Evolutionary conservation across 1,139 yeast species (phyloP), one percentile per base, ranked within the genome.

Genomic region (Pichia sp.): DNA sequence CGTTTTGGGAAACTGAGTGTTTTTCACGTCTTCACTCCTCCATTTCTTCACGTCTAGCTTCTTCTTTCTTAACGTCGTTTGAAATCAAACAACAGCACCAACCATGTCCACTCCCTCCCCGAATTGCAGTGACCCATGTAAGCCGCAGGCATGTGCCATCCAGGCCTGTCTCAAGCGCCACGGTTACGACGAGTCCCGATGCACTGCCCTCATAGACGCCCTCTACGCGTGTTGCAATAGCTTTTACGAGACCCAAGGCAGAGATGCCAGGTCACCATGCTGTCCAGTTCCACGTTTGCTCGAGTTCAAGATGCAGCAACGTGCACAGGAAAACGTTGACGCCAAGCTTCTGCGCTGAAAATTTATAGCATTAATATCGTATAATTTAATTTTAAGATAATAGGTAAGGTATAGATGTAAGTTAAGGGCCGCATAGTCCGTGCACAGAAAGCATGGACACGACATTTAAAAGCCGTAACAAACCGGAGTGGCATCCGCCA

Each of bases 381-480:
- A n/a, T n/a, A n/a, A n/a, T n/a, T n/a, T n/a, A n/a, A n/a, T n/a
- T n/a, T n/a, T 36, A 22, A 13, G 13, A 19, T 16, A 13, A 36
- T 35, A 4, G 13, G 7, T 30, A n/a, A 19, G 5, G n/a, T 15
- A 50, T n/a, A 22, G 52, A 66, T 78, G 81, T 78, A 60, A 66
- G 82, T 78, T 75, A 72, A 72, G 80, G 76, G 73, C 86, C 81
- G 84, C 85, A 76, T 72, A 70, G 76, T 67, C 68, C 63, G 60
- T 61, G 68, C 68, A 67, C 54, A 52, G 55, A 41, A 41, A 48
- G 50, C 56, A 57, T 56, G 62, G 57, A 68, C 80, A 74, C 83
- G 85, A 76, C 84, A 66, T 57, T 38, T 30, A 64, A 58, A 61
- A 66, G 77, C 78, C 76, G 76, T 76, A 64, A 64, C 65, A 69